Evolutionary conservation across 2,329 filamentous ascomycete genomes (phyloP).

Genomic region (Nemania diffusa): DNA sequence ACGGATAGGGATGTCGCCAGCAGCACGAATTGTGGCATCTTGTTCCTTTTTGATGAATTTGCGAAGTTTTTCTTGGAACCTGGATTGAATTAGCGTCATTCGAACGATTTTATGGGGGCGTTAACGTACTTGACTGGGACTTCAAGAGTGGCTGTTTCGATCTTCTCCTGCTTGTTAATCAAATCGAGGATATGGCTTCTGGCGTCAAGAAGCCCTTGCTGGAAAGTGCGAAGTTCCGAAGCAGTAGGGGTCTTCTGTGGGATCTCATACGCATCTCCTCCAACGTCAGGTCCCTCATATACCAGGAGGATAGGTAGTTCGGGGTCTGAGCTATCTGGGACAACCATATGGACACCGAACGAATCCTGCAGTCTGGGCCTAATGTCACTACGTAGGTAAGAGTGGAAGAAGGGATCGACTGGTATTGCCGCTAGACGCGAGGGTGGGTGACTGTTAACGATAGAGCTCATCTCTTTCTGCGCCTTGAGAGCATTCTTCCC

Average conservation of each 20-base stretch:
- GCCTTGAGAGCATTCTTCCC: conserved; percentile 83
- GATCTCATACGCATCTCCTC: conserved; percentile 61
- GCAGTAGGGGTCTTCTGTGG: conserved; percentile 64
- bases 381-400: conserved; percentile 73
- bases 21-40: conserved; percentile 59
- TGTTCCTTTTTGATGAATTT: conserved; percentile 74
- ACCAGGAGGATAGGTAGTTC: conserved; percentile 75
- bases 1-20: conserved; percentile 68
- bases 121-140: conserved; percentile 65
- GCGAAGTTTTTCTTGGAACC: conserved; percentile 70
- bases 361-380: conserved; percentile 72
- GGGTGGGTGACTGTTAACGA: conserved; percentile 79
- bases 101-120: background rate
- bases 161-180: conserved; percentile 67
- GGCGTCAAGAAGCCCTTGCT: conserved; percentile 65
- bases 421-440: conserved; percentile 73
- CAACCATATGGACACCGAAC: conserved; percentile 77
- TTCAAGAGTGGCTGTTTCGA: conserved; percentile 63
- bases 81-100: conserved; percentile 48
- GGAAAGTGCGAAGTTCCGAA: conserved; percentile 63
- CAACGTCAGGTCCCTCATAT: conserved; percentile 72
- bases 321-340: conserved; percentile 71
- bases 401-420: conserved; percentile 83
- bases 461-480: conserved; percentile 77
- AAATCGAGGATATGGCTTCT: conserved; percentile 67